Evolutionary conservation across 768 basidiomycete genomes (phyloP), one percentile per base, ranked within the genome.

Genomic region (Mycena vitilis): DNA sequence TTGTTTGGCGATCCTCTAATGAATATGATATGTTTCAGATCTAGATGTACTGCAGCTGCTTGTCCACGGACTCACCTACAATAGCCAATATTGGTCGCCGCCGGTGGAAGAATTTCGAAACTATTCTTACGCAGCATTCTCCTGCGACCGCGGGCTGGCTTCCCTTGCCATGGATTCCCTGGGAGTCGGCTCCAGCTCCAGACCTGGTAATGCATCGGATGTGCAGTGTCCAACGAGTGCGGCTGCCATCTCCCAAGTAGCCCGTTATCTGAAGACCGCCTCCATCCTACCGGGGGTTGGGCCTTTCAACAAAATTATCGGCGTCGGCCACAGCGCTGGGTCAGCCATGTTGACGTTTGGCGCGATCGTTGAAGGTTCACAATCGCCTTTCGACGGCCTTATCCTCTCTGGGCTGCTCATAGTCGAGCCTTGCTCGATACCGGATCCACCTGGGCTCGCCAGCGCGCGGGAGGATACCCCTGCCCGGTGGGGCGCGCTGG

Each of bases 51-150:
- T 60, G 13, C 59, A 60, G 45, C 59, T 60, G 9, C 59, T 60
- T 18, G 59, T 49, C 4, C 59, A 60, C 20, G 59, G 59, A 48
- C 34, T 60, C 44, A n/a, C 59, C 2, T 60, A 60, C 15, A 48
- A 44, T 30, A 60, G 59, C 59, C 30, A 60, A 38, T 60, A 60
- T 49, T 60, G 59, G 59, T 60, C 59, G 16, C 59, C 59, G 18
- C 45, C 57, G 8, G 20, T 42, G 10, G 57, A 44, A n/a, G 57
- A 59, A n/a, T 59, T 59, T 44, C 59, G 47, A 22, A 60, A 60
- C 59, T 60, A 60, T 25, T 60, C 59, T 25, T 60, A 60, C 47
- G 18, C 34, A 20, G 44, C 59, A 5, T 60, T 60, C 23, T 60
- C 59, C 8, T 60, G 59, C 59, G 59, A 48, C 30, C 59, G 45